These are phyloP conservation scores for Lecanosticta acicola DNA, from an alignment of 2,329 filamentous ascomycete genomes.

Conservation along the genomic window DNA sequence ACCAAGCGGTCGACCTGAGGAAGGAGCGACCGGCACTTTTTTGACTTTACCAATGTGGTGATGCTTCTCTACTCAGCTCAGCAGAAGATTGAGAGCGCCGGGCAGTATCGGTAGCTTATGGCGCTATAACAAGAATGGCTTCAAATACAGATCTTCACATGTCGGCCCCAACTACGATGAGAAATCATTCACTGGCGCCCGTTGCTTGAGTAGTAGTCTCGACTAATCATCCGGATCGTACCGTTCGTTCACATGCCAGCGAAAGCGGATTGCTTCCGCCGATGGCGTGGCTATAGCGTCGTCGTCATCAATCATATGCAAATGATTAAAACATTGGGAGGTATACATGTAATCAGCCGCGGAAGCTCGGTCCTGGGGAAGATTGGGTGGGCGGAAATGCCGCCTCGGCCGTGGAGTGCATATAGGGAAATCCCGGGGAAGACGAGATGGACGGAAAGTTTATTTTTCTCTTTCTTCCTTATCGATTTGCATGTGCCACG, in stretches of 20 bases:
- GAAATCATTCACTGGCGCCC: no score
- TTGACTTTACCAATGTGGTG: background rate
- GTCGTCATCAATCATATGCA: background rate
- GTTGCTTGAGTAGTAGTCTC: no score
- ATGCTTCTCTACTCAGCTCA: conserved; percentile 4
- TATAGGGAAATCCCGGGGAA: background rate
- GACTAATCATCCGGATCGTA: no score
- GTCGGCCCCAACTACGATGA: no score
- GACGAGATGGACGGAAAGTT: background rate
- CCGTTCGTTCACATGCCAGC: no score
- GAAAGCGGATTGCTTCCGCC: background rate
- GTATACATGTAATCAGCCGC: background rate
- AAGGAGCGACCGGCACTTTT: conserved; percentile 5
- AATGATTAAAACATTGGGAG: background rate
- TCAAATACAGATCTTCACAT: background rate
- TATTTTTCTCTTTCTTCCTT: background rate
- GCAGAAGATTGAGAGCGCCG: background rate
- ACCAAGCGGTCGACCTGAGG: conserved; percentile 10
- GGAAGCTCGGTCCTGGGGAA: background rate
- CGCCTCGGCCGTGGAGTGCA: background rate
- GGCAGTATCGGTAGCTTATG: conserved; percentile 1
- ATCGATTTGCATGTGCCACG: no score
- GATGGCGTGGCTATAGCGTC: background rate
- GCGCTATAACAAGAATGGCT: background rate
- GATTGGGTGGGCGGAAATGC: background rate